phyloP scores from a whole-genome alignment of 306 rosid genomes.

The Ziziphus jujuba region DNA sequence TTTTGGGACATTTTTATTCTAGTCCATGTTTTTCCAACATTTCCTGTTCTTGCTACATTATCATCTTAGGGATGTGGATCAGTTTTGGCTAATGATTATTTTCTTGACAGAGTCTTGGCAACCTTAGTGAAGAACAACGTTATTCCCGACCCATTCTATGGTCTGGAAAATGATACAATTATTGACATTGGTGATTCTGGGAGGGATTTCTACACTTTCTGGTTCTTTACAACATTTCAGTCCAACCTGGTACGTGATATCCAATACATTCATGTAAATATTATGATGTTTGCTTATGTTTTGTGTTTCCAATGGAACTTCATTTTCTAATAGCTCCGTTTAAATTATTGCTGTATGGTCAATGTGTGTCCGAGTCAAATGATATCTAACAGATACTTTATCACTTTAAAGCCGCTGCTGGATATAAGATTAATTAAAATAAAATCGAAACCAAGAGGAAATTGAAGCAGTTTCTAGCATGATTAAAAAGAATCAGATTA shows the following conservation, averaged over 20 bases:
- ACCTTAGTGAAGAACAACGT: constrained; percentile 80
- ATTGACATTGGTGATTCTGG: constrained; percentile 93
- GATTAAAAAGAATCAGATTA: constrained; percentile 5
- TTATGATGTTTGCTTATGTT: not conserved
- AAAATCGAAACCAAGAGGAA: not conserved
- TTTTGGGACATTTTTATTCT: too few relatives aligned
- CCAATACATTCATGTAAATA: too few relatives aligned
- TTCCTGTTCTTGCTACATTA: not conserved
- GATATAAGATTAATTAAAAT: not conserved
- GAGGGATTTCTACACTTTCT: constrained; percentile 83
- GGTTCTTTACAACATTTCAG: constrained; percentile 77
- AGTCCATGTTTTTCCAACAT: not conserved
- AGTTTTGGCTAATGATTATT: constrained; percentile 6
- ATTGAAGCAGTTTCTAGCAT: constrained; percentile 12
- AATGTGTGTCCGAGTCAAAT: not conserved
- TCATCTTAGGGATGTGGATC: not conserved
- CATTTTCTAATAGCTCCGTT: too few relatives aligned
- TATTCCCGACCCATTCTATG: constrained; percentile 89
- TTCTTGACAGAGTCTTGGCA: constrained; percentile 65
- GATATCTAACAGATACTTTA: not conserved
- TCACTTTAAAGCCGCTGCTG: not conserved
- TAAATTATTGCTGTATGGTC: not conserved
- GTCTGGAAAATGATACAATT: constrained; percentile 65
- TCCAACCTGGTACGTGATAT: constrained; percentile 59
- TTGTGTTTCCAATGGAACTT: not conserved